Base-by-base conservation (phyloP, 768 basidiomycete species). In the Mycena leptocephala region DNA sequence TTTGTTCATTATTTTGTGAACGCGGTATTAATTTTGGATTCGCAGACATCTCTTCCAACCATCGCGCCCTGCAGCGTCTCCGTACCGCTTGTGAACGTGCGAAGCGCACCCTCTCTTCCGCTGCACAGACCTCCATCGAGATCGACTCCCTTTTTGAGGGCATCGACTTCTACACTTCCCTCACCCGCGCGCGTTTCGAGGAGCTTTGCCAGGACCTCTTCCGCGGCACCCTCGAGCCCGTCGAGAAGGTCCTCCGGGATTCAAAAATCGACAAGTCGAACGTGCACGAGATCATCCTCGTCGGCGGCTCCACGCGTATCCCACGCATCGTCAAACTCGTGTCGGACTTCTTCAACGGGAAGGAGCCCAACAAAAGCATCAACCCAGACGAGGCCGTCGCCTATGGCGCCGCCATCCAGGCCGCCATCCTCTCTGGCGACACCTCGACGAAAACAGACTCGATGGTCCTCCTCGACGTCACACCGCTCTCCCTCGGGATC, bases 291-390 rank as follows among this genome's bases (percentile, higher is more conserved):
- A 43, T 63, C 26, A 41, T 63, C 26, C 62, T 63, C 24, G 62
- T 63, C 41, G 59, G 59, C 59, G 59, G 59, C 35, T 61, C 59
- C 35, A 61, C 33, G 22, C 59, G 59, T n/a, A 61, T 63, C 39
- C 39, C 41, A 11, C 59, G 59, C 16, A 62, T 62, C 59, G 55
- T 59, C 16, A 59, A 35, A 18, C 56, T 59, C 32, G 56, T 59
- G 32, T 59, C 56, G 56, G 56, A 59, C 32, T 59, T 59, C 56
- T 59, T 59, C 30, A 59, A 59, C 32, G 56, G 56, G 32, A 59
- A 59, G 32, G 32, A 59, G 56, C 56, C 32, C 32, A 59, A 59
- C 56, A 33, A 20, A 18, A 59, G 56, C 56, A 59, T 59, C 56
- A 59, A 33, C 56, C 56, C 56, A 3, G 56, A 59, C 33, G 56